Evolutionary conservation across 169 alveolate genomes (phyloP).

Genomic region (Plasmodium gonderi): DNA sequence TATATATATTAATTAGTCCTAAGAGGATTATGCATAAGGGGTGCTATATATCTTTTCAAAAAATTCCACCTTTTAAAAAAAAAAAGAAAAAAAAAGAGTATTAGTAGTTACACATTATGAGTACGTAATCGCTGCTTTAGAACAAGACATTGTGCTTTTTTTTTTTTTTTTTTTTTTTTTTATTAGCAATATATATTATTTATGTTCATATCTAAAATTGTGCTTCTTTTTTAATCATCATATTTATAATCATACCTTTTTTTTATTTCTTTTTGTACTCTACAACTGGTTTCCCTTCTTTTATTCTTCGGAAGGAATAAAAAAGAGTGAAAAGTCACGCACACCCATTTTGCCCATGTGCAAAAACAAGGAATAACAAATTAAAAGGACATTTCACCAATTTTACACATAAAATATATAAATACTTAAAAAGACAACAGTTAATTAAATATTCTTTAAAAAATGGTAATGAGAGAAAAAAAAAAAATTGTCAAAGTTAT

Average conservation of each 20-base stretch:
- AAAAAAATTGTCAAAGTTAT: too few species aligned
- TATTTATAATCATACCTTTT: background rate
- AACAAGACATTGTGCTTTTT: background rate
- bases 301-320: background rate
- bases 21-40: constrained; percentile 3
- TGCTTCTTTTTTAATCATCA: background rate
- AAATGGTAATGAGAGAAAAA: too few species aligned
- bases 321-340: background rate
- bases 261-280: background rate
- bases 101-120: too few species aligned
- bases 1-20: background rate
- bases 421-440: too few species aligned
- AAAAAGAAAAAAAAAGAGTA: too few species aligned
- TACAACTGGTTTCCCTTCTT: background rate
- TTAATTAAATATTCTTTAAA: too few species aligned
- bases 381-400: background rate
- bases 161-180: background rate
- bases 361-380: background rate
- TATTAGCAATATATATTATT: background rate
- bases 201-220: background rate
- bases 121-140: background rate
- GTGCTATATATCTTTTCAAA: background rate
- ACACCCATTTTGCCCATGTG: background rate
- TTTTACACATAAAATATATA: background rate
- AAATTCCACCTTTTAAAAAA: background rate